Conservation (phyloP, 805 yeast species). For the Tetrapisispora iriomotensis region DNA sequence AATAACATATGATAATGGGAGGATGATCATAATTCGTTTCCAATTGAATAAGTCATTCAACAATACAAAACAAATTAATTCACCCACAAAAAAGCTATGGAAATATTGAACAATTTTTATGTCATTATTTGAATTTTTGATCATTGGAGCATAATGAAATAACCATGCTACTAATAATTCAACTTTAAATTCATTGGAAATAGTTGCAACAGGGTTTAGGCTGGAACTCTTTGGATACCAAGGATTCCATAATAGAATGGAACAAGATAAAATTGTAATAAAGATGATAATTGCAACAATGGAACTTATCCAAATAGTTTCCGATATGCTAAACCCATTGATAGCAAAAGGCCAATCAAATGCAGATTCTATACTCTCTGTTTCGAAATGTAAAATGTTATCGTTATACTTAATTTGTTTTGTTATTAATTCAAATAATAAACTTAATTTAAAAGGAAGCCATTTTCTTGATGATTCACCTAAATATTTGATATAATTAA, state of each 20-base stretch:
- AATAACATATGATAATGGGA: neutral
- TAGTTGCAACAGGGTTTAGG: neutral
- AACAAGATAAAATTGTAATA: neutral
- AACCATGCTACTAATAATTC: conserved; percentile 24
- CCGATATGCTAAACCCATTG: conserved; percentile 2
- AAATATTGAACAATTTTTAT: conserved; percentile 14
- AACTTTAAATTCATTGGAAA: conserved; percentile 10
- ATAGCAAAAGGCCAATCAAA: conserved; percentile 17
- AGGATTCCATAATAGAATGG: conserved; percentile 12
- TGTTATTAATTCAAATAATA: conserved; percentile 3
- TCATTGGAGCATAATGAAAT: conserved; percentile 19
- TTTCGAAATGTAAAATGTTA: conserved; percentile 10
- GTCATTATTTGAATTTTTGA: conserved; percentile 12
- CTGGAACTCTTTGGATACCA: conserved; percentile 4
- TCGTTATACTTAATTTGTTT: conserved; percentile 17
- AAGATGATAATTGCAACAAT: conserved; percentile 7
- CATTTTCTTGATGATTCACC: neutral
- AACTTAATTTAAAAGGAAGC: neutral
- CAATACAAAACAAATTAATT: conserved; percentile 1
- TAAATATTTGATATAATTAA: neutral
- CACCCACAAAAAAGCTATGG: conserved; percentile 19
- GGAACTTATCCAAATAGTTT: conserved; percentile 14
- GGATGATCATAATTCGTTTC: neutral
- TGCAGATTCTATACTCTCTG: conserved; percentile 1
- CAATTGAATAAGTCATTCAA: neutral